Evolutionary conservation across 1,284 basidiomycete species (phyloP).

Genomic region (Cryptococcus sp.): DNA sequence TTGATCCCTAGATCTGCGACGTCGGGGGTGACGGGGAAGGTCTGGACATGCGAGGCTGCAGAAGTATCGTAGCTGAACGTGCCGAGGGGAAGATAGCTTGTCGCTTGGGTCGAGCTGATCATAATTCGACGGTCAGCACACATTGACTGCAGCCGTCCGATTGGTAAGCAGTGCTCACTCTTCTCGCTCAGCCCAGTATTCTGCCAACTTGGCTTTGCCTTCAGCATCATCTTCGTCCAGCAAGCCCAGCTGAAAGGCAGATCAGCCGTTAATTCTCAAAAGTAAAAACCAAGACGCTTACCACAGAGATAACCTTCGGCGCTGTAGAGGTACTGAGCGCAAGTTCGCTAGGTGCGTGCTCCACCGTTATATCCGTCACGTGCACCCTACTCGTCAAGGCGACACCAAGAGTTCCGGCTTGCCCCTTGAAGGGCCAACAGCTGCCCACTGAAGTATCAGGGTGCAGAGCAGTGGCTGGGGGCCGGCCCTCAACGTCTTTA

Average conservation of each 20-base stretch:
- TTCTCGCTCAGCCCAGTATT: conserved; percentile 30
- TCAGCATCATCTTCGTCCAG: conserved; percentile 66
- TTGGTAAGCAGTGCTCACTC: conserved; percentile 17
- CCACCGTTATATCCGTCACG: conserved; percentile 78
- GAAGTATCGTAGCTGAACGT: conserved; percentile 78
- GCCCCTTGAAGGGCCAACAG: conserved; percentile 89
- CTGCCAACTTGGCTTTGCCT: conserved; percentile 63
- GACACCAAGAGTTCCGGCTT: conserved; percentile 77
- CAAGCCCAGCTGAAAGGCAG: conserved; percentile 66
- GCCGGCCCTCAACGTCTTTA: conserved; percentile 65
- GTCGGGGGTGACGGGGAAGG: conserved; percentile 73
- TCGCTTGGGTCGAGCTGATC: conserved; percentile 46
- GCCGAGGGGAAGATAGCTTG: conserved; percentile 68
- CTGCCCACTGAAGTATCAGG: conserved; percentile 71
- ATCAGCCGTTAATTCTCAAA: background rate
- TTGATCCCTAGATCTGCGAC: conserved; percentile 71
- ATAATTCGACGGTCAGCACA: background rate
- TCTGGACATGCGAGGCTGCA: conserved; percentile 72
- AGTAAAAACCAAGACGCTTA: conserved; percentile 27
- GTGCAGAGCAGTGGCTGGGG: conserved; percentile 81
- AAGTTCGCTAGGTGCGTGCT: conserved; percentile 79
- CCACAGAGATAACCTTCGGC: conserved; percentile 74
- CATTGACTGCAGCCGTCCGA: background rate
- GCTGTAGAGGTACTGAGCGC: conserved; percentile 77
- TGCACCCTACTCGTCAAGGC: conserved; percentile 68